phyloP scores from a whole-genome alignment of 2,329 filamentous ascomycete species.

The Fusarium ramigenum region DNA sequence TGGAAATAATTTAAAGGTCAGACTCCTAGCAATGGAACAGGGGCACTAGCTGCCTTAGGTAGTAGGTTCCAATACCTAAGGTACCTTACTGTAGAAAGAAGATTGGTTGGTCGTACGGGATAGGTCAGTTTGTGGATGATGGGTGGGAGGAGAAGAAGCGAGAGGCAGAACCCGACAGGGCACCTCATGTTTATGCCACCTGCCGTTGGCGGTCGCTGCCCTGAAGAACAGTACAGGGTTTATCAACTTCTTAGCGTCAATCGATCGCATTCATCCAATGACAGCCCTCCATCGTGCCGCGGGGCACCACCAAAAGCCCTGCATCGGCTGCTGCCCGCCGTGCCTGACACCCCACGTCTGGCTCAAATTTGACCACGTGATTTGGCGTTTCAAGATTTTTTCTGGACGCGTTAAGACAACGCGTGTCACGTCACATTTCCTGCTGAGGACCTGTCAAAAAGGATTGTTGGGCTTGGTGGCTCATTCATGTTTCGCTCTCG shows the following conservation, averaged over 20 bases:
- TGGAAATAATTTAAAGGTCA: constrained; percentile 17
- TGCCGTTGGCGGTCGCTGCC: constrained; percentile 28
- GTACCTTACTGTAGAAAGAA: not conserved
- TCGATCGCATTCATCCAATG: constrained; percentile 25
- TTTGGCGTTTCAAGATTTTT: constrained; percentile 5
- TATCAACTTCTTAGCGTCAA: constrained; percentile 9
- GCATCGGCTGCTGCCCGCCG: constrained; percentile 45
- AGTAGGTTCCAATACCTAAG: not conserved
- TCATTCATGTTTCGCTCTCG: not conserved
- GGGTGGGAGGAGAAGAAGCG: not conserved
- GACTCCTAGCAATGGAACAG: not conserved
- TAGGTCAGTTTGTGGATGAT: not conserved
- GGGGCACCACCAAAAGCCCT: constrained; percentile 46
- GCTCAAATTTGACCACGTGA: constrained; percentile 37
- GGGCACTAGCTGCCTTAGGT: not conserved
- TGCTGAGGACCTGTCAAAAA: not conserved
- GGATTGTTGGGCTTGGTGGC: not conserved
- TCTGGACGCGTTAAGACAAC: constrained; percentile 16
- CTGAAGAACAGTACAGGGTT: constrained; percentile 40
- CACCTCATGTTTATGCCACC: constrained; percentile 27
- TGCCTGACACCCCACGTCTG: constrained; percentile 43
- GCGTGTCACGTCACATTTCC: constrained; percentile 12
- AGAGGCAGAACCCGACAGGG: constrained; percentile 15
- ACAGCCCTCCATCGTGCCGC: constrained; percentile 33
- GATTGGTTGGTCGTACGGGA: not conserved